A percentile compares a stretch with the other conserved stretches of the same genome.
Evolutionary conservation across 148 eudicot species (phyloP).

Genomic region (Fagopyrum homotropicum): DNA sequence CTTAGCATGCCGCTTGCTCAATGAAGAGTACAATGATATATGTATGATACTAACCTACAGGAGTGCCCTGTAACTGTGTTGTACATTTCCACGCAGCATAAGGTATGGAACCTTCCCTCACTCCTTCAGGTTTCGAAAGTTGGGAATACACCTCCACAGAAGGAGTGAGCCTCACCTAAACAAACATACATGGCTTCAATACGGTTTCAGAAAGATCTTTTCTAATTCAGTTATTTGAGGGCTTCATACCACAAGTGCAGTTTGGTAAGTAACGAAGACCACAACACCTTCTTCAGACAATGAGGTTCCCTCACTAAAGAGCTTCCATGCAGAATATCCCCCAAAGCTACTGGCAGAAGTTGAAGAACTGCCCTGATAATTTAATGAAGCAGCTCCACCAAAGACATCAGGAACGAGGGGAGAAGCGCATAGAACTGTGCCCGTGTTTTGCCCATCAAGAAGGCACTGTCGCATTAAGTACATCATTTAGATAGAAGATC

Average conservation of each 20-base stretch:
- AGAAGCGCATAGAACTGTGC: constrained; percentile 79
- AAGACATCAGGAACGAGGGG: constrained; percentile 65
- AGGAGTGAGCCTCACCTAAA: constrained; percentile 75
- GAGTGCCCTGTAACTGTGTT: constrained; percentile 39
- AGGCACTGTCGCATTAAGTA: constrained; percentile 50
- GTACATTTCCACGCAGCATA: constrained; percentile 93
- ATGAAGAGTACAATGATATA: constrained; percentile 4
- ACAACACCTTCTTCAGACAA: constrained; percentile 85
- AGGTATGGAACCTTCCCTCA: constrained; percentile 91
- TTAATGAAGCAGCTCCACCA: constrained; percentile 36
- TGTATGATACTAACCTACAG: constrained; percentile 38
- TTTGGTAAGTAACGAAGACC: constrained; percentile 77
- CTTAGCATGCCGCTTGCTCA: constrained; percentile 13
- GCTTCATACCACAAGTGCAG: constrained; percentile 84
- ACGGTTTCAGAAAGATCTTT: constrained; percentile 1
- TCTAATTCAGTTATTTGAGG: constrained; percentile 20
- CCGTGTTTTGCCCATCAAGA: constrained; percentile 71
- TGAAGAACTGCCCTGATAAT: constrained; percentile 40
- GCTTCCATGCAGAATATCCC: constrained; percentile 55
- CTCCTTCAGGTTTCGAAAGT: constrained; percentile 79
- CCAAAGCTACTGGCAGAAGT: constrained; percentile 53
- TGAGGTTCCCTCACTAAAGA: constrained; percentile 49
- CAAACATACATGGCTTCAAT: constrained; percentile 20
- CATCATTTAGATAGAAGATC: background rate
- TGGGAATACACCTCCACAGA: constrained; percentile 51